phyloP scores from a whole-genome alignment of 2,329 filamentous ascomycete genomes.

The Curvularia sp. region DNA sequence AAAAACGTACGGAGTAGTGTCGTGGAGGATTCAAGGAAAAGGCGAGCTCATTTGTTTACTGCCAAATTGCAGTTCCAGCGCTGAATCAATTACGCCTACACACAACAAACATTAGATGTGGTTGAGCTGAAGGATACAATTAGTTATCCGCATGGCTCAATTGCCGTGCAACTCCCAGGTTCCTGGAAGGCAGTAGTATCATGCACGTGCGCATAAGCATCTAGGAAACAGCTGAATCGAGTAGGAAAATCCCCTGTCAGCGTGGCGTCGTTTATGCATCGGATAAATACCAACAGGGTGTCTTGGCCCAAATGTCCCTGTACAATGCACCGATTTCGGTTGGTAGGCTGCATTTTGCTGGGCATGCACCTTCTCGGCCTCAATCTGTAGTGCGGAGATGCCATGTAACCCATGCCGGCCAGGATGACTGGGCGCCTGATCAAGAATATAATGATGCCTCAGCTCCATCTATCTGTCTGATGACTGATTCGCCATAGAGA shows the following conservation, averaged over 20 bases:
- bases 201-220: neutral
- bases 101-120: neutral
- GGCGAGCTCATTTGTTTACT: neutral
- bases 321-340: conserved; percentile 4
- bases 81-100: neutral
- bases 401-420: neutral
- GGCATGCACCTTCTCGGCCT: conserved; percentile 2
- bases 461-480: neutral
- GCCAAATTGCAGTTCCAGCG: neutral
- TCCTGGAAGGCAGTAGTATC: neutral
- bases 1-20: neutral
- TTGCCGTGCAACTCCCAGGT: neutral
- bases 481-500: neutral
- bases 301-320: conserved; percentile 5
- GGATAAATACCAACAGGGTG: conserved; percentile 11
- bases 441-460: neutral
- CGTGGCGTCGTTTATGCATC: conserved; percentile 2
- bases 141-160: neutral
- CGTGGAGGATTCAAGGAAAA: neutral
- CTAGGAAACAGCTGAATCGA: neutral
- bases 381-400: conserved; percentile 2
- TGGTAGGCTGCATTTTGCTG: conserved; percentile 8
- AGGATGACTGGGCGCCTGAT: conserved; percentile 3
- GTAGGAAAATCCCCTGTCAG: neutral
- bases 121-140: neutral